Base-by-base conservation (phyloP, 106 monocot species). In the Narthecium ossifragum region DNA sequence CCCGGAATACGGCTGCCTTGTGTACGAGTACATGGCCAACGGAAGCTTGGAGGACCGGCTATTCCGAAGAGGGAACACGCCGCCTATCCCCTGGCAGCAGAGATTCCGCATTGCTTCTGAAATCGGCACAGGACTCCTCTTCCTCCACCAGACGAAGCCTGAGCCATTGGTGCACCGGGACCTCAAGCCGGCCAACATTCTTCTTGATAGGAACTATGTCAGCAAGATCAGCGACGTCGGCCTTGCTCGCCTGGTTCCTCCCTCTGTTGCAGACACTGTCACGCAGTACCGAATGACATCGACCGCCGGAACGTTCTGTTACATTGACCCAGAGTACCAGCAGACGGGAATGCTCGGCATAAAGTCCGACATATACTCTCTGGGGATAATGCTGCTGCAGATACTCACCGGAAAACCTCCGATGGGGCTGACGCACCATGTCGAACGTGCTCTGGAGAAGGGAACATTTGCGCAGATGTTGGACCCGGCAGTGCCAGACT, bases 251-350 rank as follows among this genome's bases (percentile, higher is more conserved):
- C 63, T 86, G 7, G 67, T 86, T 17, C 86, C 86, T 18, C 70
- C 80, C 6, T 51, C 61, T 0, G 74, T 80, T 13, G 80, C 80
- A 18, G 64, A 86, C 53, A 53, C 17, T 8, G 81, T 81, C 31
- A 85, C 85, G 10, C 85, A 85, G 61, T 80, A 73, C 31, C 63
- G 69, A 26, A 66, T 80, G 73, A 86, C 86, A 15, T 81, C 86
- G 15, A 62, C 86, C 0, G 86, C 86, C 2, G 86, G 86, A 7
- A 86, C 81, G 15, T 81, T 86, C 81, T 81, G 78, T 51, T 86
- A 86, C 61, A 86, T 78, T 28, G 86, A 86, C n/a, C 86, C 86
- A 0, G 86, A 86, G 58, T 86, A 86, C 48, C 86, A 86, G 60
- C 73, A 81, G 33, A 81, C 78, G 0, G 86, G 86, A 5, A 81